phyloP scores from a whole-genome alignment of 192 early-diverging fungal genomes.

The Podila epicladia region DNA sequence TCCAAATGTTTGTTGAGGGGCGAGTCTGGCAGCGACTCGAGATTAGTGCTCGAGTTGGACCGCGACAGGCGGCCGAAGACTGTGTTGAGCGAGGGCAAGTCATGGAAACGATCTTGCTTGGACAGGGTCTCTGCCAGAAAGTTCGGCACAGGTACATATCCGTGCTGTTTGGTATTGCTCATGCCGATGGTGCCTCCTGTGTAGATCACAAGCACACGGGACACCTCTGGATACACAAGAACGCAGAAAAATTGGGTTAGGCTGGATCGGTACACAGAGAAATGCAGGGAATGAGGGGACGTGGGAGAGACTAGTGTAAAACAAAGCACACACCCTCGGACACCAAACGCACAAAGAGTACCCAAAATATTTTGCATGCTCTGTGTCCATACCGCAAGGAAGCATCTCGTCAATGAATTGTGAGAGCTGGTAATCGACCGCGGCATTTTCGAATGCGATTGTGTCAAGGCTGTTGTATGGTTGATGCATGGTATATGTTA shows the following conservation, averaged over 20 bases:
- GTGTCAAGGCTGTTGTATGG: slow-evolving; percentile 26
- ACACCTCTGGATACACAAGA: slow-evolving; percentile 64
- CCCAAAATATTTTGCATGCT: neutral
- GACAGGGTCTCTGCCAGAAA: slow-evolving; percentile 85
- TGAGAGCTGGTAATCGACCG: slow-evolving; percentile 48
- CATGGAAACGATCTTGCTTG: slow-evolving; percentile 85
- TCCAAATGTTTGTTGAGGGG: slow-evolving; percentile 53
- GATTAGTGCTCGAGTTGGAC: slow-evolving; percentile 29
- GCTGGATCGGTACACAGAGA: neutral
- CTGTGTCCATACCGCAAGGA: slow-evolving; percentile 27
- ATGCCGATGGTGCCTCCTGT: slow-evolving; percentile 97
- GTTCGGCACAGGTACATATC: slow-evolving; percentile 81
- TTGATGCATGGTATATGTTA: neutral
- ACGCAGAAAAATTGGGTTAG: neutral
- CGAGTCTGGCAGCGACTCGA: slow-evolving; percentile 17
- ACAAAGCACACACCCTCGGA: neutral
- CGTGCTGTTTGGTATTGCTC: slow-evolving; percentile 74
- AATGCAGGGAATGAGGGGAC: neutral
- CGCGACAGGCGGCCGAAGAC: slow-evolving; percentile 47
- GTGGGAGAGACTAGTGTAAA: no score
- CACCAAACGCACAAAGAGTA: neutral
- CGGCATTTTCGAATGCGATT: slow-evolving; percentile 53
- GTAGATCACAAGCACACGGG: slow-evolving; percentile 89
- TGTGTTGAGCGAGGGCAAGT: slow-evolving; percentile 56
- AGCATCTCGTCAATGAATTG: slow-evolving; percentile 53